These are phyloP conservation scores for Urtica urens DNA, from an alignment of 306 rosid species.

Conservation along the genomic window DNA sequence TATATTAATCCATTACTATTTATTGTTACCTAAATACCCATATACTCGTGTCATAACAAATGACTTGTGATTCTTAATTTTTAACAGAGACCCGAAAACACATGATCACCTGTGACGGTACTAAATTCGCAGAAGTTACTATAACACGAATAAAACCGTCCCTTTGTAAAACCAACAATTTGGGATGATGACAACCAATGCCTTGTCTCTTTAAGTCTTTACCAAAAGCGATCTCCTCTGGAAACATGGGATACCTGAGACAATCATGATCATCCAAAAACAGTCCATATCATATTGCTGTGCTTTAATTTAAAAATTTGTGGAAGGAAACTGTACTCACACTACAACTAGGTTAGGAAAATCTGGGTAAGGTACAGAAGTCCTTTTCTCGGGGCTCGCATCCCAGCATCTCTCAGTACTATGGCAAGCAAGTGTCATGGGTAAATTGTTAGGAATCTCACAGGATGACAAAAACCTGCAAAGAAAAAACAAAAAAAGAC, in stretches of 20 bases:
- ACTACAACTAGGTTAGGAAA: conserved; percentile 55
- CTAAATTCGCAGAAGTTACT: conserved; percentile 77
- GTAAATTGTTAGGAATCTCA: conserved; percentile 53
- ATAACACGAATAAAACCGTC: conserved; percentile 53
- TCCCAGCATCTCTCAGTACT: conserved; percentile 68
- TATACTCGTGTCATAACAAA: too few species aligned
- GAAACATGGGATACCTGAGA: conserved; percentile 60
- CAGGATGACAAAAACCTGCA: conserved; percentile 60
- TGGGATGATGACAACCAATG: conserved; percentile 86
- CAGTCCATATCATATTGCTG: background rate
- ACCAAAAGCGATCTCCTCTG: conserved; percentile 64
- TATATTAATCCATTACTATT: too few species aligned
- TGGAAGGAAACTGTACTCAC: conserved; percentile 27
- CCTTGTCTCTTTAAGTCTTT: conserved; percentile 51
- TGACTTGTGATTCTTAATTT: too few species aligned
- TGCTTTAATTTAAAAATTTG: conserved; percentile 1
- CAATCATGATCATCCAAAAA: background rate
- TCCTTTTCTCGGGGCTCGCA: conserved; percentile 43
- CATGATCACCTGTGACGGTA: conserved; percentile 63
- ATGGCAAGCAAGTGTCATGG: conserved; percentile 65
- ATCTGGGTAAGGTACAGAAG: conserved; percentile 42
- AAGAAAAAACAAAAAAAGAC: conserved; percentile 9
- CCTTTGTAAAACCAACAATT: conserved; percentile 58
- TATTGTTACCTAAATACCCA: too few species aligned
- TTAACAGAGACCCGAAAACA: too few species aligned